Conservation (phyloP, 805 yeast species). For the Scheffersomyces spartinae region DNA sequence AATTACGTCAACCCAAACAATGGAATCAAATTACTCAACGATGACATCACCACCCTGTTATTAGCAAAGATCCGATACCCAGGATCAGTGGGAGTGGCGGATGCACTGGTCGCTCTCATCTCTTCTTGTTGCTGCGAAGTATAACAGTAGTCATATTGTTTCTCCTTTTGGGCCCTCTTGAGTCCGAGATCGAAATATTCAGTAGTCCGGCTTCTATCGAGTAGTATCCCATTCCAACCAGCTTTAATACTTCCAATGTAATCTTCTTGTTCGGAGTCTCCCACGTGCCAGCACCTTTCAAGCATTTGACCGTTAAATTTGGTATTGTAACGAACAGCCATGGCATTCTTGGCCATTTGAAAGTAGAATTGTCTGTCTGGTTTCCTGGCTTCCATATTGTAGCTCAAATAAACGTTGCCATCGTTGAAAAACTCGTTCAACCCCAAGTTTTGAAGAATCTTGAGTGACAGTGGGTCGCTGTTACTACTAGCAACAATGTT, state of each 20-base stretch:
- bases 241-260: conserved; percentile 37
- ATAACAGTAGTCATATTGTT: too few relatives aligned
- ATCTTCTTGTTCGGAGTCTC: conserved; percentile 51
- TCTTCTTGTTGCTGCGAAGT: too few relatives aligned
- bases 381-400: conserved; percentile 42
- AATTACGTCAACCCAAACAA: too few relatives aligned
- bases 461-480: conserved; percentile 45
- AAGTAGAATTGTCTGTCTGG: conserved; percentile 41
- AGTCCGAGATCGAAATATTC: too few relatives aligned
- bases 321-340: conserved; percentile 8
- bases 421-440: conserved; percentile 28
- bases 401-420: conserved; percentile 37
- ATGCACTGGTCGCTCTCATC: too few relatives aligned
- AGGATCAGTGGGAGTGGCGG: too few relatives aligned
- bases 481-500: conserved; percentile 42
- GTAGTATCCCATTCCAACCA: conserved; percentile 51
- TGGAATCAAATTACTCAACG: too few relatives aligned
- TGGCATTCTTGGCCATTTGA: conserved; percentile 15
- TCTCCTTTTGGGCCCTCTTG: too few relatives aligned
- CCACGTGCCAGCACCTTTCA: conserved; percentile 48
- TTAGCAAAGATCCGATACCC: too few relatives aligned
- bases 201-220: too few relatives aligned
- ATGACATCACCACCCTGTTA: too few relatives aligned
- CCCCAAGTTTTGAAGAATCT: conserved; percentile 35
- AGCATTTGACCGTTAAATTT: conserved; percentile 6